Evolutionary conservation across 2,329 filamentous ascomycete genomes (phyloP), one percentile per base, ranked within the genome.

Genomic region (Mariannaea sp.): DNA sequence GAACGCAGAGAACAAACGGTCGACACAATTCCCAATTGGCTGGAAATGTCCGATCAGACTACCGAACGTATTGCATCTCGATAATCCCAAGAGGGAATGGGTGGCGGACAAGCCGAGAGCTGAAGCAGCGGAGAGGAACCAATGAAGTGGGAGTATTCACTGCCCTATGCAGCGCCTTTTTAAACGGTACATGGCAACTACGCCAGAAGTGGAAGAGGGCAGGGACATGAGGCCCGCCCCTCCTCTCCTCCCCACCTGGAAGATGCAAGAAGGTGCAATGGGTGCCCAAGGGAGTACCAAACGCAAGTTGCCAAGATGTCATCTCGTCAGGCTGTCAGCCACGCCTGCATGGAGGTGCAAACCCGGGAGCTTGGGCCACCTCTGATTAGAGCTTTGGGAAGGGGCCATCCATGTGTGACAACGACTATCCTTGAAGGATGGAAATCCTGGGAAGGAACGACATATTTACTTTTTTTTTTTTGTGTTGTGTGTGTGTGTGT

Each of bases 71-170:
- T n/a, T 55, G 56, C 62, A 62, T 39, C 48, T 49, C 45, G 57
- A 55, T 53, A 60, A 17, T 62, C 63, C 57, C 49, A 41, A 52
- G 30, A 51, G 27, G 63, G 65, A 45, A 67, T 66, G 51, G 43
- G 44, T 52, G 56, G 56, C 65, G 65, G 65, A 40, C 58, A 60
- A 36, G 53, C 65, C 65, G 65, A 67, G 40, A 67, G 65, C 65
- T 67, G 65, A 67, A 56, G 46, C 10, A 45, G 16, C 36, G 47
- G 30, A 26, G 17, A 22, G 17, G 13, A 9, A 3, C 62, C 62
- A 65, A 65, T 64, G 33, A 56, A 9, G 22, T 27, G 27, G 14
- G 20, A 14, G 16, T 36, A 55, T 50, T 50, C 49, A 14, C 46
- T n/a, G 43, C 39, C 14, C 17, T 26, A 12, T 17, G 35, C 26